Conservation (phyloP, 495 filamentous ascomycete genomes). For the Penicillium bovifimosum region DNA sequence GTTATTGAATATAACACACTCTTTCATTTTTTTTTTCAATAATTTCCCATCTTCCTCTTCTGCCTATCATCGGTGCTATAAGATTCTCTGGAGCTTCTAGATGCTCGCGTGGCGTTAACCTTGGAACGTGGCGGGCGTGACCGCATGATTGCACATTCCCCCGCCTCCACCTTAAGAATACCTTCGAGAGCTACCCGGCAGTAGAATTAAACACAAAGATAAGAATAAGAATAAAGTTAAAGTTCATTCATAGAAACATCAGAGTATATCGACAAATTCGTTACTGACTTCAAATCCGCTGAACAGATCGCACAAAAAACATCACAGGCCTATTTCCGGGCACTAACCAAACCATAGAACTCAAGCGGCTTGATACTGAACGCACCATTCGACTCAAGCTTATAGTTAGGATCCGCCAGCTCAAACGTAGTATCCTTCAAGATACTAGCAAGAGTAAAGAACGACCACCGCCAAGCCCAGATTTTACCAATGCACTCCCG, state of each 20-base stretch:
- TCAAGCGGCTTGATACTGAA: constrained; percentile 34
- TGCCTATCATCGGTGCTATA: background rate
- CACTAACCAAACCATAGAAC: constrained; percentile 34
- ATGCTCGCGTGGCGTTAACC: background rate
- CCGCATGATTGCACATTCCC: constrained; percentile 13
- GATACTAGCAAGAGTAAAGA: constrained; percentile 36
- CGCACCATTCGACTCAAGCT: constrained; percentile 35
- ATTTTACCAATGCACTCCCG: constrained; percentile 59
- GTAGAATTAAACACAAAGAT: background rate
- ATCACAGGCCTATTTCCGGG: constrained; percentile 21
- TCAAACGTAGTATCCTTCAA: constrained; percentile 40
- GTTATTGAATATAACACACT: constrained; percentile 13
- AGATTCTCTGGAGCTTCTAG: background rate
- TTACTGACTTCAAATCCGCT: constrained; percentile 7
- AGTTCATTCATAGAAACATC: constrained; percentile 3
- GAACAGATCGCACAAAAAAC: background rate
- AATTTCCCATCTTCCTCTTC: background rate
- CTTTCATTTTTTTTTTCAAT: constrained; percentile 3
- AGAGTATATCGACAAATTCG: constrained; percentile 6
- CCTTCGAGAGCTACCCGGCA: background rate
- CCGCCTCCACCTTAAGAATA: background rate
- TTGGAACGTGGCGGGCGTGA: constrained; percentile 11
- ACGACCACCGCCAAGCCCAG: constrained; percentile 59
- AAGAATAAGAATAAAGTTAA: background rate
- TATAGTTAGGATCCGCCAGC: constrained; percentile 39